These are phyloP conservation scores for Phaeosphaeriaceae sp. DNA, from an alignment of 2,329 filamentous ascomycete species.

Conservation along the genomic window DNA sequence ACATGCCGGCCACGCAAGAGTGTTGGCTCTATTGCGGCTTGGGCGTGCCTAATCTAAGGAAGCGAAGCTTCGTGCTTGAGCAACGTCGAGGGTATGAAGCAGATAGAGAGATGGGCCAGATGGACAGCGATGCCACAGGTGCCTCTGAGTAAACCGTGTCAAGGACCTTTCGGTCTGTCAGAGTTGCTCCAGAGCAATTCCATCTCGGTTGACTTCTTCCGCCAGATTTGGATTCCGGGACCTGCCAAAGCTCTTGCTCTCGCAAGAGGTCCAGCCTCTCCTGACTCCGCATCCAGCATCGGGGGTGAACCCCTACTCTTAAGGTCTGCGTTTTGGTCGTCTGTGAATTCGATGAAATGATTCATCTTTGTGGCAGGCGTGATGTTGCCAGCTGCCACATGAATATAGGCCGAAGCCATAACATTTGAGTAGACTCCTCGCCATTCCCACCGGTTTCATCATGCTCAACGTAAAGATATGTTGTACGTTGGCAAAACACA, in stretches of 20 bases:
- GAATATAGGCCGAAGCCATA: slow-evolving; percentile 10
- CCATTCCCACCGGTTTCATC: slow-evolving; percentile 6
- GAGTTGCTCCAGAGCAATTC: slow-evolving; percentile 23
- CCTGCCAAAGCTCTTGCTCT: slow-evolving; percentile 25
- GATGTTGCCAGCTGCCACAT: not conserved
- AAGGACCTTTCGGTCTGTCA: slow-evolving; percentile 41
- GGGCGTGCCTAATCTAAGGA: no score
- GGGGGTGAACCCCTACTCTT: slow-evolving; percentile 38
- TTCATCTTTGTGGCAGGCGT: not conserved
- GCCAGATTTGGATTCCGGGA: slow-evolving; percentile 27
- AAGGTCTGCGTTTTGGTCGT: slow-evolving; percentile 20
- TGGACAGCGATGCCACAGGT: slow-evolving; percentile 16
- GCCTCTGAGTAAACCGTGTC: slow-evolving; percentile 40
- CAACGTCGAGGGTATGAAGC: not conserved
- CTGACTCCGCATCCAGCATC: slow-evolving; percentile 24
- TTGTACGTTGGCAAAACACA: not conserved
- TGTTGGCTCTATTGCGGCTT: not conserved
- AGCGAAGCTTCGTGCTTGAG: no score
- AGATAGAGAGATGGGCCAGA: not conserved
- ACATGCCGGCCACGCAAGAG: not conserved
- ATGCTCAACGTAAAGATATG: not conserved
- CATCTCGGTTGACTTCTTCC: slow-evolving; percentile 46
- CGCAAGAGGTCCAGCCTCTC: slow-evolving; percentile 32
- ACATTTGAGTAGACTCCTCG: slow-evolving; percentile 20
- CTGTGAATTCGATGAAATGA: not conserved